Base-by-base conservation (phyloP, 1,284 basidiomycete species). In the Ceratobasidium sp. region DNA sequence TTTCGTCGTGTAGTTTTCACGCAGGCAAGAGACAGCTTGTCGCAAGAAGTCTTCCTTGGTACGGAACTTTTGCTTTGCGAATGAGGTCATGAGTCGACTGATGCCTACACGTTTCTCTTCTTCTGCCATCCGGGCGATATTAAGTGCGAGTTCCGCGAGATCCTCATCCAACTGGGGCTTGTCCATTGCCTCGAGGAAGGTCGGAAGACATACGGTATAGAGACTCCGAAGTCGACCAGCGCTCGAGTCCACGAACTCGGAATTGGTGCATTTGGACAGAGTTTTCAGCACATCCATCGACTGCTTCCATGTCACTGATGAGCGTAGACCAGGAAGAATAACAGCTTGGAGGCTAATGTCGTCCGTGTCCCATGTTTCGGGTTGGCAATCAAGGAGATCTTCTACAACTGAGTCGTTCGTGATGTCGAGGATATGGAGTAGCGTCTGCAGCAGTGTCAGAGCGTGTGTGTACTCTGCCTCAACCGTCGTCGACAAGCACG, bases 41-140 rank as follows among this genome's bases (percentile, higher is more conserved):
- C 95, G 89, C 73, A 97, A 87, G 81, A 98, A 95, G 80, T 98
- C 96, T 72, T 98, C 96, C 79, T 92, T 92, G 1, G 95, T 95
- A 52, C 96, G 87, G 85, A 98, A 98, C 54, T 94, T 91, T 26
- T 86, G 85, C 80, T 93, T 94, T 49, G 93, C 89, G 76, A 97
- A 96, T 7, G 94, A 96, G 1, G 87, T 91, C 87, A 97, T 92
- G 77, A 98, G 91, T 41, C 94, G 91, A 73, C 88, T 85, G 76
- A 98, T 91, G 77, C 91, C 93, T 13, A 88, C 86, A 63, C 89
- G 87, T 49, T 89, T 89, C 77, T 94, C 90, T 49, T 84, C 81
- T 44, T 89, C 88, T 1, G 96, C 95, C 28, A 96, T 85, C 8
- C 80, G 81, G 41, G 90, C 89, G 44, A 98, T 87, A 78, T 92